Evolutionary conservation across 179 eudicot genomes (phyloP), one percentile per base, ranked within the genome.

Genomic region (Silene coronaria): DNA sequence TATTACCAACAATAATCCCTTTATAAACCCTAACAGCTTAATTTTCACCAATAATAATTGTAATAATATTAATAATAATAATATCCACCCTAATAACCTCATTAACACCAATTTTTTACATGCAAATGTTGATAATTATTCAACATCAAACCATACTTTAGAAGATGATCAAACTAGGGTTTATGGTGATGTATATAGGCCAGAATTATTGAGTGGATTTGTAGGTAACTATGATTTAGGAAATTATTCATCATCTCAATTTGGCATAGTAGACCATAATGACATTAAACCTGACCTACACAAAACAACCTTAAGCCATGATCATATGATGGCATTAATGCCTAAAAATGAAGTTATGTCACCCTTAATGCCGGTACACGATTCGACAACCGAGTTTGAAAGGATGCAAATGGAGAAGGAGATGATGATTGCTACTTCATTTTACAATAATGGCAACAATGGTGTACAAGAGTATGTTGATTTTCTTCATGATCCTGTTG

Each of bases 321-420:
- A 83, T 22, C 26, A 60, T 19, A 17, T 60, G 72, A 48, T 81
- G 64, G 87, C 84, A 17, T 9, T 72, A n/a, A 71, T 83, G 76
- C 79, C 82, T 13, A 75, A 68, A 76, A 70, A 70, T 76, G 76
- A 72, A 73, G 80, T 75, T 64, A 34, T 75, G 81, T 72, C 77
- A 70, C 74, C 81, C 32, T 5, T 64, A 30, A 55, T 38, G 77
- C 65, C 73, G 19, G 46, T 69, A 42, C 72, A 9, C 24, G 88
- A 80, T 9, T 67, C 83, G 10, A 57, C 81, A 2, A 45, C 83
- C 9, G 97, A 90, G 34, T 78, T 87, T 14, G 92, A 86, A 32
- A 76, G 81, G 75, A 84, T 91, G 83, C 86, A 88, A 78, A 84
- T 87, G 68, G 94, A 92, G 59, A 86, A 87, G 78, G 90, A 86